Percentiles rank a stretch among this genome's conserved stretches.
These are phyloP conservation scores for Thermomucor indicae-seudaticae DNA, from an alignment of 371 early-diverging fungal genomes.

Conservation along the genomic window DNA sequence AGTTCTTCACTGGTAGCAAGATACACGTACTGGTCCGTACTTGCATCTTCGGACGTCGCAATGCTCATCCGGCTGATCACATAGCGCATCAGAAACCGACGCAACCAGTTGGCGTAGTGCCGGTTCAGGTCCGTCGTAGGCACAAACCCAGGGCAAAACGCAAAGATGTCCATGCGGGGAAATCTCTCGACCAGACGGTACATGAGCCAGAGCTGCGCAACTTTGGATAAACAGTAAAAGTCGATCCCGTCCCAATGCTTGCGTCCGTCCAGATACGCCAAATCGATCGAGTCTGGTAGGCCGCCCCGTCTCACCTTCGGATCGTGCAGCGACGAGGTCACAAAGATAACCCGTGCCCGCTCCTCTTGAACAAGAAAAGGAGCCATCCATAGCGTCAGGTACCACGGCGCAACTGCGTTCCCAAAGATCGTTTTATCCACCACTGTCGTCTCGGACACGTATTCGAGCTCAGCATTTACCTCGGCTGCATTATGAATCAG, in stretches of 20 bases:
- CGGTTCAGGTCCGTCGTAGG: slow-evolving; percentile 33
- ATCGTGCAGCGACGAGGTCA: slow-evolving; percentile 33
- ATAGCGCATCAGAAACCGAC: slow-evolving; percentile 17
- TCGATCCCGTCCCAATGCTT: slow-evolving; percentile 22
- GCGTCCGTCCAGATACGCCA: slow-evolving; percentile 22
- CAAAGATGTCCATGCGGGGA: slow-evolving; percentile 10
- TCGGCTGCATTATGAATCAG: slow-evolving; percentile 34
- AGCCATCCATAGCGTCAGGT: slow-evolving; percentile 18
- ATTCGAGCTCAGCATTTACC: slow-evolving; percentile 4
- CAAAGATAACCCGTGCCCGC: slow-evolving; percentile 23
- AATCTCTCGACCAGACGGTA: slow-evolving; percentile 10
- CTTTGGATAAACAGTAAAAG: slow-evolving; percentile 39
- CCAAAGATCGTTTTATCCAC: slow-evolving; percentile 29
- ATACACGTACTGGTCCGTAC: slow-evolving; percentile 26
- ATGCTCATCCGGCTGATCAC: slow-evolving; percentile 17
- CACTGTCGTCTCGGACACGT: slow-evolving; percentile 1
- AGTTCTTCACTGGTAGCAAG: slow-evolving; percentile 20
- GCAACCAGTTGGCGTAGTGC: slow-evolving; percentile 10
- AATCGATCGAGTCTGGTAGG: slow-evolving; percentile 10
- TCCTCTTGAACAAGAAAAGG: slow-evolving; percentile 19
- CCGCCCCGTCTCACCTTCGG: slow-evolving; percentile 10
- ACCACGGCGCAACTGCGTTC: slow-evolving; percentile 36
- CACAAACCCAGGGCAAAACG: slow-evolving; percentile 42
- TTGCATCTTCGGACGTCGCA: slow-evolving; percentile 21
- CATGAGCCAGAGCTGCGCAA: slow-evolving; percentile 18